A percentile compares a stretch with the other conserved stretches of the same genome.
Evolutionary conservation across 2,329 filamentous ascomycete genomes (phyloP).

Genomic region (Juglanconis juglandina): DNA sequence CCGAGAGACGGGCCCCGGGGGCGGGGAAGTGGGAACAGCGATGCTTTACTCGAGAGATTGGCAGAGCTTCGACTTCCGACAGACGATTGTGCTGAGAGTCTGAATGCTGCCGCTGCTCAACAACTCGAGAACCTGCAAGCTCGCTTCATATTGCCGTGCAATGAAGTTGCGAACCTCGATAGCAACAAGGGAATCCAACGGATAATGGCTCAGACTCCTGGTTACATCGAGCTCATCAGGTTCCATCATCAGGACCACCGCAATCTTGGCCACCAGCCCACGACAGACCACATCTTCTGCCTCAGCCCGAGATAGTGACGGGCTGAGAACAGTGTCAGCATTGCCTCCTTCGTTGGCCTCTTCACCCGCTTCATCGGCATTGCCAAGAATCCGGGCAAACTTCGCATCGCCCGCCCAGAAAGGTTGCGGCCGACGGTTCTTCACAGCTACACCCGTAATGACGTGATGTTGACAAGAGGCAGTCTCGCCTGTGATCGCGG

Average conservation of each 20-base stretch:
- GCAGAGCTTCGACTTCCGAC: slow-evolving; percentile 41
- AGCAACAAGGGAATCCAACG: slow-evolving; percentile 47
- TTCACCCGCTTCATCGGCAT: slow-evolving; percentile 38
- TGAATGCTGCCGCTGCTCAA: slow-evolving; percentile 49
- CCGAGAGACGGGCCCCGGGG: too few relatives aligned
- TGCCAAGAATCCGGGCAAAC: slow-evolving; percentile 35
- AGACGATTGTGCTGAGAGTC: slow-evolving; percentile 44
- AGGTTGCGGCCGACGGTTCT: slow-evolving; percentile 30
- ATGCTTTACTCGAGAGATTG: not conserved
- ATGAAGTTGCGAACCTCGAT: slow-evolving; percentile 52
- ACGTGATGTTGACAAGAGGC: slow-evolving; percentile 45
- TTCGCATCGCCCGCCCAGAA: slow-evolving; percentile 55
- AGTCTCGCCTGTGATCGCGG: slow-evolving; percentile 44
- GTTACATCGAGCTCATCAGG: slow-evolving; percentile 47
- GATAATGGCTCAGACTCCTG: slow-evolving; percentile 38
- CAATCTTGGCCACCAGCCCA: slow-evolving; percentile 46
- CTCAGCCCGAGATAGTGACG: slow-evolving; percentile 39
- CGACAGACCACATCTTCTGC: slow-evolving; percentile 45
- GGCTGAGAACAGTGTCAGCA: slow-evolving; percentile 34
- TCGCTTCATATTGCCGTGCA: slow-evolving; percentile 46
- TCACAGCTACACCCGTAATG: slow-evolving; percentile 53
- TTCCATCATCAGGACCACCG: slow-evolving; percentile 45
- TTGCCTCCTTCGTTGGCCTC: slow-evolving; percentile 28
- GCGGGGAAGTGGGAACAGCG: too few relatives aligned
- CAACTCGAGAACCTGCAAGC: slow-evolving; percentile 53